phyloP scores from a whole-genome alignment of 192 early-diverging fungal genomes.

The Umbelopsis sp. region DNA sequence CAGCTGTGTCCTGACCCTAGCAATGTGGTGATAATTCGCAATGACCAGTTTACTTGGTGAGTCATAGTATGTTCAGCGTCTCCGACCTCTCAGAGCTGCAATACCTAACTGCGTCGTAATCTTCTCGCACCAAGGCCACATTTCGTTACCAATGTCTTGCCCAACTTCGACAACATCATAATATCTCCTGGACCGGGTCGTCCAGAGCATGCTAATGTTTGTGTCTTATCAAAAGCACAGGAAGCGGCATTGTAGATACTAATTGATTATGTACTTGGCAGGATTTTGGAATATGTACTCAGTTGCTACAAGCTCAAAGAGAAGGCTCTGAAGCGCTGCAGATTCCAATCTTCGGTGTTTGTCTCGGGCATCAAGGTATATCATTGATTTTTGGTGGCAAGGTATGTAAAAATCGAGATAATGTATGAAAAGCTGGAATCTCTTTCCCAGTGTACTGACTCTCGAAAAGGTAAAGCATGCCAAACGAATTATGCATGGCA shows the following conservation, averaged over 20 bases:
- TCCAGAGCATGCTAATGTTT: conserved; percentile 62
- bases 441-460: neutral
- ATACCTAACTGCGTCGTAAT: neutral
- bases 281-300: conserved; percentile 82
- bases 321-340: conserved; percentile 35
- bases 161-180: conserved; percentile 84
- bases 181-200: conserved; percentile 95
- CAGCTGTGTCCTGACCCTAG: conserved; percentile 62
- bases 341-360: conserved; percentile 87
- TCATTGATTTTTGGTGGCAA: conserved; percentile 67
- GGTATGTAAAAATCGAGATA: conserved; percentile 31
- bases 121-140: conserved; percentile 45
- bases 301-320: conserved; percentile 50
- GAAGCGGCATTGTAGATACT: neutral
- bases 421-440: neutral
- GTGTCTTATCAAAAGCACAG: neutral
- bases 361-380: conserved; percentile 93
- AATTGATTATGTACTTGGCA: conserved; percentile 26
- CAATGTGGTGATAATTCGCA: conserved; percentile 83
- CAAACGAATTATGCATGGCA: conserved; percentile 80
- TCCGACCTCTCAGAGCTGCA: neutral
- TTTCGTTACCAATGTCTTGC: conserved; percentile 65
- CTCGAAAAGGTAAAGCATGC: conserved; percentile 58
- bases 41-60: conserved; percentile 90
- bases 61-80: neutral